phyloP scores from a whole-genome alignment of 1,284 basidiomycete genomes.

The Ganoderma leucocontextum region DNA sequence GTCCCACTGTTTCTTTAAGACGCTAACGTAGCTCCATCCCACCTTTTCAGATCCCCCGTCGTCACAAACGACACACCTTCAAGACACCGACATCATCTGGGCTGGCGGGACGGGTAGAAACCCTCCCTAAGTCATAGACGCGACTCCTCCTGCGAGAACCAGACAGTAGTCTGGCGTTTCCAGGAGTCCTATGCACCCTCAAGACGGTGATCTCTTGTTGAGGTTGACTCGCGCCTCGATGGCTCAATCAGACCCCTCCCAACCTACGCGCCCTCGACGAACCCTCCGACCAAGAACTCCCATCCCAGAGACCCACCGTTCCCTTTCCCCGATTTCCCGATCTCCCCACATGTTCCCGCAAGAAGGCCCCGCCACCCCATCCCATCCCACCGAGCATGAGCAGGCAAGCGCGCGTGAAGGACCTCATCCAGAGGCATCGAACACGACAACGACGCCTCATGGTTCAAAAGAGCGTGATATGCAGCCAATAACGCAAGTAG shows the following conservation, averaged over 20 bases:
- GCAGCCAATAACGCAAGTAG: not conserved
- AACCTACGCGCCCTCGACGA: not conserved
- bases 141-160: constrained; percentile 3
- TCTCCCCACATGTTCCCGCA: not conserved
- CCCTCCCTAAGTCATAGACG: not conserved
- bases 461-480: not conserved
- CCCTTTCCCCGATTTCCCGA: not conserved
- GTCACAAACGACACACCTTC: not conserved
- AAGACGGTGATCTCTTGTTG: not conserved
- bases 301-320: not conserved
- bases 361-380: no score
- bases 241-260: not conserved
- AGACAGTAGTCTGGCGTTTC: not conserved
- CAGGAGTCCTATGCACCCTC: not conserved
- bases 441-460: not conserved
- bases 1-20: not conserved
- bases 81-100: not conserved
- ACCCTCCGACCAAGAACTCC: not conserved
- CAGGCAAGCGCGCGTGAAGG: no score
- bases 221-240: not conserved
- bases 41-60: not conserved
- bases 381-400: no score
- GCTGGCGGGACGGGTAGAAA: not conserved
- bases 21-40: not conserved
- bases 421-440: not conserved